Evolutionary conservation across 73 alveolate species (phyloP).

Genomic region (Paramecium biaurelia): DNA sequence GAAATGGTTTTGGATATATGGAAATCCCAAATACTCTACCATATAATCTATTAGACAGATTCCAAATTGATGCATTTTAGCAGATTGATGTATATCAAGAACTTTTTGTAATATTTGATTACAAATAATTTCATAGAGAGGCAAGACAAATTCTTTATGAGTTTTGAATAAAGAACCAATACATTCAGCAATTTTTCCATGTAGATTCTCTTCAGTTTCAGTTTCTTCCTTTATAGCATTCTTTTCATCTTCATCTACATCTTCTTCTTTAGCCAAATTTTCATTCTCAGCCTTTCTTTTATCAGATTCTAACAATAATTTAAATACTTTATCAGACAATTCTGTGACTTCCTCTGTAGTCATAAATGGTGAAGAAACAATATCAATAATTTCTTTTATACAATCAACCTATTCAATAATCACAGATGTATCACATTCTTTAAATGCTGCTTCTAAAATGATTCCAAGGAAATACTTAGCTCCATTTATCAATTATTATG

Average conservation of each 20-base stretch:
- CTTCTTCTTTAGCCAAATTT: slow-evolving; percentile 75
- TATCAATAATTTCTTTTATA: slow-evolving; percentile 66
- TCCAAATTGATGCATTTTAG: slow-evolving; percentile 84
- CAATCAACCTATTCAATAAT: slow-evolving; percentile 72
- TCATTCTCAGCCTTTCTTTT: slow-evolving; percentile 74
- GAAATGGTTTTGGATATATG: slow-evolving; percentile 68
- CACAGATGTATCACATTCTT: slow-evolving; percentile 77
- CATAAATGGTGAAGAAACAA: slow-evolving; percentile 50
- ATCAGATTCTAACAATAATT: slow-evolving; percentile 70
- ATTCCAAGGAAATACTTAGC: slow-evolving; percentile 57
- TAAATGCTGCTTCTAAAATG: slow-evolving; percentile 69
- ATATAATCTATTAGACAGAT: slow-evolving; percentile 91
- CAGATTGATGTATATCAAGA: slow-evolving; percentile 36
- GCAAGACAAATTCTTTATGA: slow-evolving; percentile 64
- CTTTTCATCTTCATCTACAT: slow-evolving; percentile 76
- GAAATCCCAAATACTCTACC: slow-evolving; percentile 91
- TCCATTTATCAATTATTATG: slow-evolving; percentile 5
- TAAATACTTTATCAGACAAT: slow-evolving; percentile 62
- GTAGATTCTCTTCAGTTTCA: slow-evolving; percentile 78
- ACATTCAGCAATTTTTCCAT: slow-evolving; percentile 77
- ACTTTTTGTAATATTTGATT: slow-evolving; percentile 61
- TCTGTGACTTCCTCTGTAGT: slow-evolving; percentile 61
- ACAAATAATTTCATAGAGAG: slow-evolving; percentile 43
- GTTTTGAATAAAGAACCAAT: slow-evolving; percentile 85
- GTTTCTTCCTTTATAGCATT: slow-evolving; percentile 77